Evolutionary conservation across 768 basidiomycete genomes (phyloP).

Genomic region (Lactifluus echinatus): DNA sequence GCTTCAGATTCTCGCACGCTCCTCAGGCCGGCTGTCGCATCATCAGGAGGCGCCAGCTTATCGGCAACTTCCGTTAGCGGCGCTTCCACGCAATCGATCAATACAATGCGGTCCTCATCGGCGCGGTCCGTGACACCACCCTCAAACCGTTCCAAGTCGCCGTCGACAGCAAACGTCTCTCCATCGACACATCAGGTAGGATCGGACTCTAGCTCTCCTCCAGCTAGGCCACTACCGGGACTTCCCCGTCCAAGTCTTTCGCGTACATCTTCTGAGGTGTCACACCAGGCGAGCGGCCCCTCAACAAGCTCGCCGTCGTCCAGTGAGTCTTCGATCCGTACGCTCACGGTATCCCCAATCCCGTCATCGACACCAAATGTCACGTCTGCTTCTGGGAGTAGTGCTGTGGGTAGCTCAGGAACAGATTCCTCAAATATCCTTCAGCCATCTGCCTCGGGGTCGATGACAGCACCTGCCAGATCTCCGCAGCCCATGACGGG

Average conservation of each 20-base stretch:
- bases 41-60: constrained; percentile 1
- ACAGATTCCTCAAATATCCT: neutral
- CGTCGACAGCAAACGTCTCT: constrained; percentile 6
- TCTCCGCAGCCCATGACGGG: neutral
- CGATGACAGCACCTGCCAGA: neutral
- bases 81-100: constrained; percentile 2
- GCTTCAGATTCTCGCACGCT: constrained; percentile 18
- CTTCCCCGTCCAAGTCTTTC: constrained; percentile 7
- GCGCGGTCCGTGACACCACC: constrained; percentile 5
- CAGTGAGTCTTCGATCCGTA: constrained; percentile 14
- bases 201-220: neutral
- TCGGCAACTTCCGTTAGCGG: neutral
- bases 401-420: neutral
- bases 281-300: neutral
- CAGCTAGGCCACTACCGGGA: constrained; percentile 2
- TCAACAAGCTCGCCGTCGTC: constrained; percentile 12
- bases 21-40: neutral
- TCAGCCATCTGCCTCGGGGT: neutral
- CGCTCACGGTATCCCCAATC: constrained; percentile 1
- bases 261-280: constrained; percentile 5
- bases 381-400: neutral
- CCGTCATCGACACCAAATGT: constrained; percentile 2
- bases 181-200: neutral
- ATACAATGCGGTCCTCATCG: constrained; percentile 1
- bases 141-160: constrained; percentile 16